These are phyloP conservation scores for Colletotrichum abscissum DNA, from an alignment of 2,329 filamentous ascomycete genomes.

Conservation along the genomic window DNA sequence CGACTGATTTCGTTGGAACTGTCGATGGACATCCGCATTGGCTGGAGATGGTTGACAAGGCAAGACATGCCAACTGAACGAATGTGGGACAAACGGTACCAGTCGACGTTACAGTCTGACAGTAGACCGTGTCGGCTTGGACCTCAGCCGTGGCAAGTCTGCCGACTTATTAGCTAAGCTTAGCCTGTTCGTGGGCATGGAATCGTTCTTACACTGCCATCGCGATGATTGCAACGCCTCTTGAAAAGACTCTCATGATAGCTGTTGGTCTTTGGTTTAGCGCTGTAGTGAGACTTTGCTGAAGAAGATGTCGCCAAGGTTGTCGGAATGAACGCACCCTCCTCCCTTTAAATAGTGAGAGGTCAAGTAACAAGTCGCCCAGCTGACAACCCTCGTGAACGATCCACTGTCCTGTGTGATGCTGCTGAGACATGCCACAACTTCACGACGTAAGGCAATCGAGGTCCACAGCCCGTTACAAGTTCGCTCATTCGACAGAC, in stretches of 20 bases:
- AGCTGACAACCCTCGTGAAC: neutral
- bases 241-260: neutral
- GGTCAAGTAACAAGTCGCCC: neutral
- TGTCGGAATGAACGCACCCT: neutral
- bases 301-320: neutral
- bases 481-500: neutral
- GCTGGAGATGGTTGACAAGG: slow-evolving; percentile 33
- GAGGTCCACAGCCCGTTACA: neutral
- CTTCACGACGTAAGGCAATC: neutral
- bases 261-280: neutral
- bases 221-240: neutral
- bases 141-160: neutral
- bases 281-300: neutral
- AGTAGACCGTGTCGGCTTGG: neutral
- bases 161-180: neutral
- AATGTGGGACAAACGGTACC: slow-evolving; percentile 26
- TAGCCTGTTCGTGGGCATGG: too few species aligned
- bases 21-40: slow-evolving; percentile 40
- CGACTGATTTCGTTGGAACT: slow-evolving; percentile 37
- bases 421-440: neutral
- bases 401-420: neutral
- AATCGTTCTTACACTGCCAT: neutral
- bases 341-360: neutral
- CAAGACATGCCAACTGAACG: slow-evolving; percentile 36
- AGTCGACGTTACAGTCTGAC: slow-evolving; percentile 40